phyloP scores from a whole-genome alignment of 2,329 filamentous ascomycete genomes.

The Aspergillus luchuensis region DNA sequence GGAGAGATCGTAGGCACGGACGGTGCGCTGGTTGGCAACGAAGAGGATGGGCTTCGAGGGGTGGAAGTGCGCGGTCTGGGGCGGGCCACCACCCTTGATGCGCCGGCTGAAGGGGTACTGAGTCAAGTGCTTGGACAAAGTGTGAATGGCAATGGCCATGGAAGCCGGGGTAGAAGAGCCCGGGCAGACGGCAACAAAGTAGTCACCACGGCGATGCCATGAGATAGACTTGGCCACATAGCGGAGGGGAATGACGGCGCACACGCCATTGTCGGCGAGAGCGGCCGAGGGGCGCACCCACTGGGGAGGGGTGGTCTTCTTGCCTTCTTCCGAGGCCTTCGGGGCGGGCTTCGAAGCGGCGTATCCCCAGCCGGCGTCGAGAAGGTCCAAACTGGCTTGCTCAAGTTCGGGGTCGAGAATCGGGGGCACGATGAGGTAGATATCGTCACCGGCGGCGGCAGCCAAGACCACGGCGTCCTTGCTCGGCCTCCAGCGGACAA shows the following conservation, averaged over 20 bases:
- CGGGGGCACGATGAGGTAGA: slow-evolving; percentile 81
- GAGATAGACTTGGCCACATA: slow-evolving; percentile 81
- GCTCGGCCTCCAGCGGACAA: slow-evolving; percentile 85
- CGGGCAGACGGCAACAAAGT: slow-evolving; percentile 89
- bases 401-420: slow-evolving; percentile 72
- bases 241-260: slow-evolving; percentile 77
- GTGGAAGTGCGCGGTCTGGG: slow-evolving; percentile 92
- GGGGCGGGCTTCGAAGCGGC: slow-evolving; percentile 63
- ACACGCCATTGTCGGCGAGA: slow-evolving; percentile 73
- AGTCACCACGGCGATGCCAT: slow-evolving; percentile 94
- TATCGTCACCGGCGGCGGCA: slow-evolving; percentile 78
- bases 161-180: slow-evolving; percentile 51
- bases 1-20: slow-evolving; percentile 91
- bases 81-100: slow-evolving; percentile 69
- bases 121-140: slow-evolving; percentile 88
- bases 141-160: slow-evolving; percentile 85
- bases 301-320: slow-evolving; percentile 74
- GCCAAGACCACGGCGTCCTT: slow-evolving; percentile 79
- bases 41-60: slow-evolving; percentile 91
- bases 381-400: slow-evolving; percentile 69
- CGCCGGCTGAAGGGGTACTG: slow-evolving; percentile 85
- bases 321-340: slow-evolving; percentile 53
- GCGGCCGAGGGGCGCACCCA: slow-evolving; percentile 78
- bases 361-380: slow-evolving; percentile 92
- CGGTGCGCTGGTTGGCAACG: slow-evolving; percentile 89